phyloP scores from a whole-genome alignment of 257 asterid species.

The Petunia secreta region DNA sequence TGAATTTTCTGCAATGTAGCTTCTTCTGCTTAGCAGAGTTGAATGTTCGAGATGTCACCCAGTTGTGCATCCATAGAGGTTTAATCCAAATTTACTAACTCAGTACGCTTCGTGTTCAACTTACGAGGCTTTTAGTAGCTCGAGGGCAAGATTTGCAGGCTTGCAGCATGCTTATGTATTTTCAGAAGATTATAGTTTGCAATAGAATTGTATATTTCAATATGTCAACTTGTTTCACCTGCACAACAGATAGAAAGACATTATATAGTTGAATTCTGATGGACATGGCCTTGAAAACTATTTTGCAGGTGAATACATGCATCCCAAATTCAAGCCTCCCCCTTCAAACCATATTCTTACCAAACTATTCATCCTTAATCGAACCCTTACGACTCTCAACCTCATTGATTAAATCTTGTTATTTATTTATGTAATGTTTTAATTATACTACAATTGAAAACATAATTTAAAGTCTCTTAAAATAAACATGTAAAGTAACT shows the following conservation, averaged over 20 bases:
- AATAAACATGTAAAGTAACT: no score
- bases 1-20: slow-evolving; percentile 29
- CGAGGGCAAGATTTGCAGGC: background rate
- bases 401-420: no score
- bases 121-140: background rate
- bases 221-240: background rate
- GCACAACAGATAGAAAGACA: background rate
- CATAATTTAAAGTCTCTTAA: no score
- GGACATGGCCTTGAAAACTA: no score
- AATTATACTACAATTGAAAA: no score
- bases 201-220: background rate
- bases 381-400: no score
- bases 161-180: background rate
- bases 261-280: no score
- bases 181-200: background rate
- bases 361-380: no score
- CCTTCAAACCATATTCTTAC: no score
- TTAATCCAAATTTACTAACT: background rate
- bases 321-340: no score
- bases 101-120: background rate
- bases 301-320: no score
- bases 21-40: background rate
- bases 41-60: slow-evolving; percentile 8
- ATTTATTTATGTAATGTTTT: no score
- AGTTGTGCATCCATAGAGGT: background rate